Evolutionary conservation across 2,329 filamentous ascomycete species (phyloP), one percentile per base, ranked within the genome.

Genomic region (Dothistroma pini): DNA sequence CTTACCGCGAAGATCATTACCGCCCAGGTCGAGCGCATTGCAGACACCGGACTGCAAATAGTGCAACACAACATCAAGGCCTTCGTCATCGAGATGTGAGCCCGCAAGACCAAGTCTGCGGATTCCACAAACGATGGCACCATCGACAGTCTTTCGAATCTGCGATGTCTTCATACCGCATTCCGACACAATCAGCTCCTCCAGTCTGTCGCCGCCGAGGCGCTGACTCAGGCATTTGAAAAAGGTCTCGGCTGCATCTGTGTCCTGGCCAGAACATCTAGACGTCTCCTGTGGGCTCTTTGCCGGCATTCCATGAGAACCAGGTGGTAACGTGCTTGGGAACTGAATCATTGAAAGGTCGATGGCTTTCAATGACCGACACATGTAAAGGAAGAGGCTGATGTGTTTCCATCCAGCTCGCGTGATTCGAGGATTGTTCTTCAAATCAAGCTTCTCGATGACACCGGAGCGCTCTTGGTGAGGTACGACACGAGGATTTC

Each of bases 341-440:
- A 97, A 93, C 2, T 86, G 84, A 61, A 96, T 88, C 70, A 90
- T 89, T 0, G 93, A 96, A 31, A 97, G 75, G 74, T 99, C 95
- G 25, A 97, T 84, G 6, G 85, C 89, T 74, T 92, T 93, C 59
- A 99, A 80, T 0, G 92, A 92, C 63, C 87, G 88, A 69, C 91
- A 96, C 80, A 97, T 88, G 76, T 96, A 91, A 56, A 96, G 82
- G 73, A 97, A 99, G 7, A 96, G 80, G 47, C 89, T 89, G 60
- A 97, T 87, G 72, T 97, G 87, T 70, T 89, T 92, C 95, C 95
- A 99, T 16, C 93, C 95, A 65, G 96, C 89, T 0, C 83, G 81
- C 0, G 91, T 89, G 62, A 97, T 88, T 70, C 92, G 93, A 1
- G 81, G 77, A 72, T 97, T 97, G 76, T 96, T 91, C 77, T 96